Evolutionary conservation across 208 protist genomes (phyloP), one percentile per base, ranked within the genome.

Genomic region (Leishmania arabica): DNA sequence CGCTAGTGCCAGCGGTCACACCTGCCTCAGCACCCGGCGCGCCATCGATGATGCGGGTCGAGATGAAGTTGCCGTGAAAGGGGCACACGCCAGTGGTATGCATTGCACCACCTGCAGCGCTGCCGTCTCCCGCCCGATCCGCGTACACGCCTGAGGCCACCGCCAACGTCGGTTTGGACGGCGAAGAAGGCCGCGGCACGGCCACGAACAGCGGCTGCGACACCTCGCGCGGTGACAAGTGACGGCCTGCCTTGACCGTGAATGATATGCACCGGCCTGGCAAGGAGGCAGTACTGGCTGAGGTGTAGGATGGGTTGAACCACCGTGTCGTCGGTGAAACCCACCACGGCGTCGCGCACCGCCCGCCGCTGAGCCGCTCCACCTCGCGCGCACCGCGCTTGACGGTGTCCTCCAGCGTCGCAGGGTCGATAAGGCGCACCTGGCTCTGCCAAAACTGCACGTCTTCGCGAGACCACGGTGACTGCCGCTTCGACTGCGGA

Each of bases 321-420:
- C 94, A 97, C 42, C 69, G 81, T 54, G 92, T 88, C 3, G 54
- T 65, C 60, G 81, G 74, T 66, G 85, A 85, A 37, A 90, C 88
- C 94, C 94, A 97, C 94, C 94, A 97, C 75, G 93, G 93, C 84
- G 86, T 84, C 27, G 84, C 80, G 79, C 92, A 96, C 8, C 87
- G 88, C 21, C 64, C 85, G 24, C 83, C 70, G 37, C 79, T 84
- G 49, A 69, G 40, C 68, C 78, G 71, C 82, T 86, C 87, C 45
- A 92, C 80, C 79, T 89, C 84, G 21, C 49, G 77, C n/a, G 94
- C 94, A 19, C 88, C 91, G 19, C 56, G 47, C 87, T 97, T 97
- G 60, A 96, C 72, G 62, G 70, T 80, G 9, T 53, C 68, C 74
- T 97, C 94, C 53, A 97, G 80, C 19, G 31, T 49, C 8, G 76